These are phyloP conservation scores for Xylogone sp. DNA, from an alignment of 2,329 filamentous ascomycete genomes.

Conservation along the genomic window DNA sequence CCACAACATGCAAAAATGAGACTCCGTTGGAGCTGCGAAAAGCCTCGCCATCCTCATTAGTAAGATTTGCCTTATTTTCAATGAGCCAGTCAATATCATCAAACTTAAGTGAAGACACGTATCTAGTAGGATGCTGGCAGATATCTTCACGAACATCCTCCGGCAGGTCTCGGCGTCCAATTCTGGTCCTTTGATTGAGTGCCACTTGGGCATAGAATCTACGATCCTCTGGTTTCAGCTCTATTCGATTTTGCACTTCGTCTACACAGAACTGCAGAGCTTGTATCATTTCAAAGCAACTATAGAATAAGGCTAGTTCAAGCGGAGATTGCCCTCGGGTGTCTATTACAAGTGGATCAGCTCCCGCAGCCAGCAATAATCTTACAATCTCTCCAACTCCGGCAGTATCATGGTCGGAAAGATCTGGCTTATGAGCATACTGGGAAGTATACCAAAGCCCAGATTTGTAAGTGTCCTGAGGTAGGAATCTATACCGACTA, in stretches of 20 bases:
- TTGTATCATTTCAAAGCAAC: constrained; percentile 1
- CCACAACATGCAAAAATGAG: constrained; percentile 9
- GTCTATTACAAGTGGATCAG: constrained; percentile 7
- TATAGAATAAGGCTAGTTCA: constrained; percentile 1
- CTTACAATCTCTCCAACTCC: neutral
- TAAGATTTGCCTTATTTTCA: neutral
- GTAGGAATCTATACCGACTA: neutral
- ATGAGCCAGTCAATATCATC: constrained; percentile 1
- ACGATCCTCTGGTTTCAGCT: neutral
- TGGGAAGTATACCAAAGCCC: neutral
- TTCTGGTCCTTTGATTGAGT: neutral
- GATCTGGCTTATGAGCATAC: neutral
- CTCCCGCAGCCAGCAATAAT: constrained; percentile 2
- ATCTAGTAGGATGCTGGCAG: neutral
- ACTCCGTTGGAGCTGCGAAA: neutral
- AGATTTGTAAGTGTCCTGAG: neutral
- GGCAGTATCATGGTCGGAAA: neutral
- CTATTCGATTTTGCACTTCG: neutral
- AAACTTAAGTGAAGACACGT: constrained; percentile 2
- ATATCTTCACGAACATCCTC: neutral
- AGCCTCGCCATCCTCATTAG: neutral
- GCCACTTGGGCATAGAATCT: constrained; percentile 3
- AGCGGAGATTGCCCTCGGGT: constrained; percentile 1
- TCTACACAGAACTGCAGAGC: neutral
- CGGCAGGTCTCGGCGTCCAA: constrained; percentile 1